Percentiles rank a stretch among this genome's conserved stretches.
Conservation (phyloP, 148 eudicot genomes). For the Rhododendron williamsianum region DNA sequence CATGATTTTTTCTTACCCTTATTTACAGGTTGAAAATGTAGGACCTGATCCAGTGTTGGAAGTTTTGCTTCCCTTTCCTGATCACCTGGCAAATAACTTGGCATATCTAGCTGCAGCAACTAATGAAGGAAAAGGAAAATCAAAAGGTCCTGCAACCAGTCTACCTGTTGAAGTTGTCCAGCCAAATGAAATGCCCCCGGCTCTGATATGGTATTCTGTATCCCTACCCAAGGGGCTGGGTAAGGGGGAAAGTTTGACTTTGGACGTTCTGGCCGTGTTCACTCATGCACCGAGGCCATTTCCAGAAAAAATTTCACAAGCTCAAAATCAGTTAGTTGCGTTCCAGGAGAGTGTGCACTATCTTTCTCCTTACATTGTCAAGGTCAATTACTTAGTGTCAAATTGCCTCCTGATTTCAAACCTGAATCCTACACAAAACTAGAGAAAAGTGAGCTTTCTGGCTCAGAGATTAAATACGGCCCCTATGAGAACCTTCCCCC, state of each 20-base stretch:
- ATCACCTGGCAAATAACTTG: constrained; percentile 59
- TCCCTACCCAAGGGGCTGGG: constrained; percentile 61
- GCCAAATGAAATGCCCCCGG: constrained; percentile 53
- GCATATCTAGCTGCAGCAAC: constrained; percentile 47
- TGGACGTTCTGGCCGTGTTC: constrained; percentile 70
- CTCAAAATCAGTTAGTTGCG: constrained; percentile 64
- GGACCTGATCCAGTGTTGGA: constrained; percentile 63
- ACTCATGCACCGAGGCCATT: constrained; percentile 64
- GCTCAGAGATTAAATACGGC: constrained; percentile 93
- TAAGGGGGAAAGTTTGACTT: constrained; percentile 54
- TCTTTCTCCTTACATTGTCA: constrained; percentile 76
- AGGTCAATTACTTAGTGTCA: constrained; percentile 66
- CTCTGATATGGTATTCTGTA: constrained; percentile 50
- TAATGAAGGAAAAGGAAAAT: constrained; percentile 63
- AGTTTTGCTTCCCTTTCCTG: constrained; percentile 60
- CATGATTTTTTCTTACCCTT: constrained; percentile 6
- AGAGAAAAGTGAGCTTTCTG: constrained; percentile 67
- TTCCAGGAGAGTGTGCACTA: constrained; percentile 74
- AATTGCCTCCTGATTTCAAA: constrained; percentile 62
- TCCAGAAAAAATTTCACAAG: constrained; percentile 92
- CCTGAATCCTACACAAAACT: constrained; percentile 81
- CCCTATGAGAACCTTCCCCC: constrained; percentile 73
- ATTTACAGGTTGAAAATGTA: constrained; percentile 61
- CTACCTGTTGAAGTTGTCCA: constrained; percentile 43
- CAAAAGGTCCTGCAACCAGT: constrained; percentile 36